Evolutionary conservation across 345 rosid species (phyloP).

Genomic region (Draba incana): DNA sequence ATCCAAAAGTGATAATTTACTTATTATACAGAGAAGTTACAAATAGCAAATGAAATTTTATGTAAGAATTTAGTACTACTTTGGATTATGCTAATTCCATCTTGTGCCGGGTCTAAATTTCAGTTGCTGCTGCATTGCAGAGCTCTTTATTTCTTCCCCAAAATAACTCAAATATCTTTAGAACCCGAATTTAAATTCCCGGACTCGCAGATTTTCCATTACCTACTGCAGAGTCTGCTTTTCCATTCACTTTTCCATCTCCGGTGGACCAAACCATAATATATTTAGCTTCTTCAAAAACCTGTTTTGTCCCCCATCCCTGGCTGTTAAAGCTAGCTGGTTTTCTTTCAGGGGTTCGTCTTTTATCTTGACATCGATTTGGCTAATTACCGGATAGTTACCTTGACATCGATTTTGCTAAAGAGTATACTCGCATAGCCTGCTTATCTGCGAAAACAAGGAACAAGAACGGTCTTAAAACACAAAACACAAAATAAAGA

Average conservation of each 20-base stretch:
- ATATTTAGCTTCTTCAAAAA: conserved; percentile 45
- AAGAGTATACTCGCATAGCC: too few relatives aligned
- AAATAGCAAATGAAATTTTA: too few relatives aligned
- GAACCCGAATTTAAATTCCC: conserved; percentile 45
- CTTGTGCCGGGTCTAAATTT: too few relatives aligned
- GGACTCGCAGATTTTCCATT: conserved; percentile 33
- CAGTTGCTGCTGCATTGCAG: conserved; percentile 38
- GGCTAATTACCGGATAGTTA: conserved; percentile 29
- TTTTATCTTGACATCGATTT: conserved; percentile 24
- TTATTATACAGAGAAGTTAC: too few relatives aligned
- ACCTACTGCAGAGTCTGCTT: conserved; percentile 31
- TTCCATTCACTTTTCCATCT: conserved; percentile 33
- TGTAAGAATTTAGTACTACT: too few relatives aligned
- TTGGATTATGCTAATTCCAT: too few relatives aligned
- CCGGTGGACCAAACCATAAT: conserved; percentile 51
- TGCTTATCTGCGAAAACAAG: too few relatives aligned
- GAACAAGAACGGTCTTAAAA: too few relatives aligned
- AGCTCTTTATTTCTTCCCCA: conserved; percentile 40
- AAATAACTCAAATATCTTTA: conserved; percentile 43
- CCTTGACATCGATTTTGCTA: too few relatives aligned
- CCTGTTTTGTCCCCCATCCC: conserved; percentile 40
- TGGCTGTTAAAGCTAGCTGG: conserved; percentile 19
- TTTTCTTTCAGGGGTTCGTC: conserved; percentile 18
- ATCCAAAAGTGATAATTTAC: too few relatives aligned
- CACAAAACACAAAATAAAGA: too few relatives aligned